These are phyloP conservation scores for Penicillium glabrum DNA, from an alignment of 2,329 filamentous ascomycete species.

Conservation along the genomic window DNA sequence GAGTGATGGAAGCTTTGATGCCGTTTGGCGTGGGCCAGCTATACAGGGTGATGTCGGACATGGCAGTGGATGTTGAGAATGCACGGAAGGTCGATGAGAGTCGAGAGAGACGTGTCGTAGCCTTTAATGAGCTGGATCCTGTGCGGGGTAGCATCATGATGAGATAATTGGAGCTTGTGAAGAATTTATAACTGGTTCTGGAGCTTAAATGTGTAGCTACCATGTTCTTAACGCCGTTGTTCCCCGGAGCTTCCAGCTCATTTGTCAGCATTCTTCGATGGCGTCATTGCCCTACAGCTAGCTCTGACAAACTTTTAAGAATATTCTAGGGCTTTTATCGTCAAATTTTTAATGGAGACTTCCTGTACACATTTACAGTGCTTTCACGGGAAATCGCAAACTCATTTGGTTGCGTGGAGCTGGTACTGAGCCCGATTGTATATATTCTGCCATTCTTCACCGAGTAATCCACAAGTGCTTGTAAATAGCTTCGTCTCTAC, in stretches of 20 bases:
- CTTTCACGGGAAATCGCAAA: too few species aligned
- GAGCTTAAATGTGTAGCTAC: neutral
- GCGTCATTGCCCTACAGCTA: neutral
- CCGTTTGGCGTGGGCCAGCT: constrained; percentile 34
- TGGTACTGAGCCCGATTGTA: neutral
- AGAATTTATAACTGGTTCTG: neutral
- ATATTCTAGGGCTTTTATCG: too few species aligned
- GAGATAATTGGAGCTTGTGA: neutral
- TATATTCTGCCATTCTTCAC: neutral
- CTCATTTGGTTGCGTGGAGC: neutral
- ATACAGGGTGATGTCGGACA: constrained; percentile 32
- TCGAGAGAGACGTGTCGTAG: constrained; percentile 7
- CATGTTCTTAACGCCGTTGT: neutral
- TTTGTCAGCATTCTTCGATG: neutral
- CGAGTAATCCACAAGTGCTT: neutral
- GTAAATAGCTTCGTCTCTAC: neutral
- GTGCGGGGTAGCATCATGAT: constrained; percentile 1
- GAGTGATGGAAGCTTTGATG: constrained; percentile 37
- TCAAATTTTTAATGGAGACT: too few species aligned
- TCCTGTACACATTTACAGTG: too few species aligned
- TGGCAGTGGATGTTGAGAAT: constrained; percentile 18
- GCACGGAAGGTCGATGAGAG: constrained; percentile 4
- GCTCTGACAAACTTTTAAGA: too few species aligned
- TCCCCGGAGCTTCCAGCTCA: neutral
- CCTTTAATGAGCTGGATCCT: constrained; percentile 3